Evolutionary conservation across 2,329 filamentous ascomycete species (phyloP), one percentile per base, ranked within the genome.

Genomic region (Phaeophleospora eucalypticola): DNA sequence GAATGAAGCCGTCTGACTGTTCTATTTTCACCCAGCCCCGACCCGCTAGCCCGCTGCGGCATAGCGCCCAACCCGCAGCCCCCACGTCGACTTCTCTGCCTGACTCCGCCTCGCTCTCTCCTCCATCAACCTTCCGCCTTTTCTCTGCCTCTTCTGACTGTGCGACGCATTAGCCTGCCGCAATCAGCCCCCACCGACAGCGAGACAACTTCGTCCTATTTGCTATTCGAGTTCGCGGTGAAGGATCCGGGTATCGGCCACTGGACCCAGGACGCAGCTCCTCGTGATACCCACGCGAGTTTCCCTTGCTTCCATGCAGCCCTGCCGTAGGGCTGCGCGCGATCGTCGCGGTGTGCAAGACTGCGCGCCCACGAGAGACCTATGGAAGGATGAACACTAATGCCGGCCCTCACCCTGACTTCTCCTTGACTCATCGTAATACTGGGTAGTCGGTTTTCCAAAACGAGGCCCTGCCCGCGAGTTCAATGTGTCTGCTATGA

Each of bases 161-260:
- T 29, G 12, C 24, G 24, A 29, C 24, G 24, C 24, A 29, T 29
- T 6, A 29, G 24, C 12, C 24, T 12, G 24, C 6, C 24, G 17
- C 4, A 14, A 14, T 35, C 36, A 45, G 43, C 43, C 43, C 43
- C 43, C 24, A 33, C 36, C n/a, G n/a, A 18, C 29, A 12, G 16
- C n/a, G 9, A 4, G 29, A 35, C 41, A 18, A 36, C 2, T n/a
- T 34, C 20, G 41, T 32, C 36, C 15, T 20, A 27, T 32, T 37
- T 45, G 43, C 43, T 45, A 45, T 45, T 45, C 36, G 29, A 45
- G n/a, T 27, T 48, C 45, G 43, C 51, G 42, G 41, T 51, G 51
- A 51, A 51, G 51, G 48, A 54, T 54, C 16, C 48, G 38, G 45
- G 24, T 18, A 36, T 39, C 33, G 39, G 24, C 38, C 24, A 12